Conservation (phyloP, 805 yeast genomes). For the Monosporozyma solicola region DNA sequence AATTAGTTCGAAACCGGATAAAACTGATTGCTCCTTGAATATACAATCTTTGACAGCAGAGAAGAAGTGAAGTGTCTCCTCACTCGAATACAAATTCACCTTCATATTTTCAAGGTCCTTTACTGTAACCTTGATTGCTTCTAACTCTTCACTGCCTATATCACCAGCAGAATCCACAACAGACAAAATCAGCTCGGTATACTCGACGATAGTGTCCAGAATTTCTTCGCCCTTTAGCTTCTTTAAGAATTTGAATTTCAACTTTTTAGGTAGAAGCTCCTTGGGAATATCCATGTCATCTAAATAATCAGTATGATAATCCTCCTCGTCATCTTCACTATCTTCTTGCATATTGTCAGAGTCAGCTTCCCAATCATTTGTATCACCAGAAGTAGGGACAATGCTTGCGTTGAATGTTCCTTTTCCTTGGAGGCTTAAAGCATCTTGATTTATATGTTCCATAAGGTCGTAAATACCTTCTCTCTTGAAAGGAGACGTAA, state of each 20-base stretch:
- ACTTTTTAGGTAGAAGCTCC: conserved; percentile 19
- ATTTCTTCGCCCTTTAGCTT: not conserved
- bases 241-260: conserved; percentile 16
- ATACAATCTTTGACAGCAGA: conserved; percentile 30
- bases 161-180: conserved; percentile 14
- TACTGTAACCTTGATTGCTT: conserved; percentile 17
- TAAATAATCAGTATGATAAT: conserved; percentile 20
- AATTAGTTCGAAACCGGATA: conserved; percentile 70
- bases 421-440: not conserved
- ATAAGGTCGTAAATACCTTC: conserved; percentile 43
- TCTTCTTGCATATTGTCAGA: conserved; percentile 7
- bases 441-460: not conserved
- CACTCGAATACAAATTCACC: conserved; percentile 19
- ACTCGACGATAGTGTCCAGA: conserved; percentile 8
- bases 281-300: conserved; percentile 29
- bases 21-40: conserved; percentile 22
- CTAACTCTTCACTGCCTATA: conserved; percentile 17
- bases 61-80: conserved; percentile 33
- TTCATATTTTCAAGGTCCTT: conserved; percentile 16
- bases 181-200: conserved; percentile 12
- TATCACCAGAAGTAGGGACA: conserved; percentile 7
- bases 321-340: conserved; percentile 24
- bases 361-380: conserved; percentile 22
- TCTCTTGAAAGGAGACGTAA: conserved; percentile 45
- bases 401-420: not conserved